Evolutionary conservation across 83 land plant species (phyloP).

Genomic region (Picea abies): DNA sequence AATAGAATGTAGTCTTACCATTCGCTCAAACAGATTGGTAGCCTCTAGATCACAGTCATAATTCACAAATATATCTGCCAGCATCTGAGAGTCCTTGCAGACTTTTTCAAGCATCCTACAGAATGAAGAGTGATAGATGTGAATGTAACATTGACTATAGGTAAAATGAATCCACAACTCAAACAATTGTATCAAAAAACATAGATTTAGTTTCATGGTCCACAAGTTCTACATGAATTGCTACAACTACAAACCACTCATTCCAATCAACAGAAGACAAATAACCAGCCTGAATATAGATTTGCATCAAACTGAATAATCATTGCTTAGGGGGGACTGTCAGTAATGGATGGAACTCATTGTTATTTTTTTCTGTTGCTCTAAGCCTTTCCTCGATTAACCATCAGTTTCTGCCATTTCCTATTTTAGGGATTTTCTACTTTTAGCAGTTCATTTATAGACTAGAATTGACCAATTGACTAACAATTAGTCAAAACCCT

Average conservation of each 20-base stretch:
- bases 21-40: slow-evolving; percentile 92
- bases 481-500: no score
- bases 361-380: no score
- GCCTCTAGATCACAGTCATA: slow-evolving; percentile 97
- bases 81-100: slow-evolving; percentile 93
- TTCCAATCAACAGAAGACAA: neutral
- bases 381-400: no score
- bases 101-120: slow-evolving; percentile 95
- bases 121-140: slow-evolving; percentile 15
- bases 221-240: neutral
- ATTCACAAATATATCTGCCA: slow-evolving; percentile 92
- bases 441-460: no score
- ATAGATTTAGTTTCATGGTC: neutral
- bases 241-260: neutral
- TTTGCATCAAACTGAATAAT: no score
- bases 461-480: no score
- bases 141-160: slow-evolving; percentile 1
- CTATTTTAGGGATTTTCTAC: no score
- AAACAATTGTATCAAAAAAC: neutral
- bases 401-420: no score
- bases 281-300: neutral
- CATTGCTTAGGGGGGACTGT: no score
- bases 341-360: no score
- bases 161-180: neutral
- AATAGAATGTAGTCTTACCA: slow-evolving; percentile 48